Base-by-base conservation (phyloP, 2,329 filamentous ascomycete species). In the Coniochaeta ligniaria region DNA sequence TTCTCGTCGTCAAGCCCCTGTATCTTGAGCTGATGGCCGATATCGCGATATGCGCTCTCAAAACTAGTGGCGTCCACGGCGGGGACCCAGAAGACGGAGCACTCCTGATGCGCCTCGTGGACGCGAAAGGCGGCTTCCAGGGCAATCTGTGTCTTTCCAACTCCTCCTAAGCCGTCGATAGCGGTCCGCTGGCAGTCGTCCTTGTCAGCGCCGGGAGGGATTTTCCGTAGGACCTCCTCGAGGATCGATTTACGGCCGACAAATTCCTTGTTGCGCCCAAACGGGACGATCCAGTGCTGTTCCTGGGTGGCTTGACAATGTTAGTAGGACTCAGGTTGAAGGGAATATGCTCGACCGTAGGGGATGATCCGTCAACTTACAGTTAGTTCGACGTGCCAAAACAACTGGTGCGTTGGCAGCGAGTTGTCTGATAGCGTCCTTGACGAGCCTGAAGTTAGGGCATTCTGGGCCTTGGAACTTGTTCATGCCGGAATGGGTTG, bases 81-180 rank as follows among this genome's bases (percentile, higher is more conserved):
- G 1, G 72, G 69, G 5, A 78, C 70, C 76, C 75, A 79, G 63
- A 78, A 75, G n/a, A 79, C 62, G 0, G 71, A 75, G 61, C 69
- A 74, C n/a, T 71, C 63, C 0, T 66, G 66, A 38, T 68, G 55
- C 7, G 59, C 57, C 0, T 70, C 58, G 2, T 61, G 67, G 3
- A 73, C 12, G 1, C 65, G 66, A 60, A 68, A 74, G 20, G 68
- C 70, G 14, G 67, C 67, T 56, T 77, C 70, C 6, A 76, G 64
- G 0, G 73, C 74, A 16, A 77, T 68, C 59, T 77, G 72, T 1
- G 74, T 76, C 65, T 78, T 77, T 0, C 74, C 72, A 2, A 75
- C 64, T 0, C 74, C 74, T 2, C 72, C 72, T 0, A 74, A 67
- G 2, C 73, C 74, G 4, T 68, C 60, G 7, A 74, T 57, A 2